Base-by-base conservation (phyloP, 805 yeast genomes). In the Blastobotrys attinorum region DNA sequence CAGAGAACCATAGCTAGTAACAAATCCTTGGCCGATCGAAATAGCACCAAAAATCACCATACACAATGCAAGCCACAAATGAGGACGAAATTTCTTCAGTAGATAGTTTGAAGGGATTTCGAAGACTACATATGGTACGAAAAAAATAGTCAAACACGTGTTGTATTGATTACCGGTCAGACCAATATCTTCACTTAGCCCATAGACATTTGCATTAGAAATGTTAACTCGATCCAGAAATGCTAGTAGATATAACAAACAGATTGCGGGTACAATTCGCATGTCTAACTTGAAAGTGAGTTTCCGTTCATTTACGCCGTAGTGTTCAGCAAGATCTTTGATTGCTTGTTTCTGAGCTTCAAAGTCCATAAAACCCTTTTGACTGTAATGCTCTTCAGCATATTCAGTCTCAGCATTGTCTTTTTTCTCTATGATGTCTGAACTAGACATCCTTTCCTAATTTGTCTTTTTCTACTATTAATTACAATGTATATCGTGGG, bases 141-240 rank as follows among this genome's bases (percentile, higher is more conserved):
- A 83, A 60, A 83, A 82, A 7, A 82, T 73, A 4, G 85, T 78
- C 50, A 83, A 69, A 3, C 83, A 81, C 27, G 69, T 71, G 56
- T 80, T 77, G 65, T 71, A 82, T 54, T 82, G 80, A 51, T 71
- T 69, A 6, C 81, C 81, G 1, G 61, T 59, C 34, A 85, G 65
- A 16, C 69, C 54, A 29, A 85, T 61, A 45, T 78, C 83, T 1
- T 55, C 61, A 17, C 70, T 69, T 67, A 85, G 67, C 10, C 87
- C 87, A 56, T 83, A 83, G 44, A 81, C 73, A 47, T 77, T 77
- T 5, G 95, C 94, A 61, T 85, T 84, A 23, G 89, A 77, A 48
- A 85, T 82, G 60, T 85, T 85, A 46, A 84, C 89, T 60, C 94
- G 71, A 60, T 85, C 94, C 56, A 85, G 64, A 57, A 84, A 85